phyloP scores from a whole-genome alignment of 2,329 filamentous ascomycete genomes.

The Diplocarpon mali region DNA sequence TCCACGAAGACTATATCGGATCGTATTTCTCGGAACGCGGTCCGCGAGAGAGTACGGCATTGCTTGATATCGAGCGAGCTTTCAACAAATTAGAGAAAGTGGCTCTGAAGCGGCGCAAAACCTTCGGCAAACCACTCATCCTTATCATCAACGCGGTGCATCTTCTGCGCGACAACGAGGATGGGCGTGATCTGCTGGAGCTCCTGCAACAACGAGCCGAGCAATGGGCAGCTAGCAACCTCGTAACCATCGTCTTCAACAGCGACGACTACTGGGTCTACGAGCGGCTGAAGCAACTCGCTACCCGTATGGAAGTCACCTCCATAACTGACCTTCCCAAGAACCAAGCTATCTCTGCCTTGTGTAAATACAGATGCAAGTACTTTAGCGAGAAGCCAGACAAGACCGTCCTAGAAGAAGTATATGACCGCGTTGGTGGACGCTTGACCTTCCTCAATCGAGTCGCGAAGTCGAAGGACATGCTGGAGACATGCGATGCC shows the following conservation, averaged over 20 bases:
- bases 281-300: constrained; percentile 82
- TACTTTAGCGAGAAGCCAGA: constrained; percentile 58
- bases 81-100: constrained; percentile 98
- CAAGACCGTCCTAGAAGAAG: constrained; percentile 50
- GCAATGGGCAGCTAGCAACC: constrained; percentile 85
- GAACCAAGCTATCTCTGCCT: constrained; percentile 60
- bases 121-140: constrained; percentile 58
- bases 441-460: constrained; percentile 79
- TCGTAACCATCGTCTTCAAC: constrained; percentile 90
- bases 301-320: constrained; percentile 89
- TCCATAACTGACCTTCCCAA: constrained; percentile 77
- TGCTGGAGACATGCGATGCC: constrained; percentile 64
- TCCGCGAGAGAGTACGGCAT: constrained; percentile 79
- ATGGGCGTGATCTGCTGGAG: constrained; percentile 87
- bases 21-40: constrained; percentile 91
- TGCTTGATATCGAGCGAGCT: constrained; percentile 90
- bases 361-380: constrained; percentile 68
- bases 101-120: constrained; percentile 58
- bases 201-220: constrained; percentile 92
- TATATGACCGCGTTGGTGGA: constrained; percentile 82
- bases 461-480: constrained; percentile 76
- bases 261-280: constrained; percentile 99
- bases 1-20: constrained; percentile 95
- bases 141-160: constrained; percentile 93
- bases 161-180: constrained; percentile 79